These are phyloP conservation scores for Venturia asperata DNA, from an alignment of 2,329 filamentous ascomycete species.

Conservation along the genomic window DNA sequence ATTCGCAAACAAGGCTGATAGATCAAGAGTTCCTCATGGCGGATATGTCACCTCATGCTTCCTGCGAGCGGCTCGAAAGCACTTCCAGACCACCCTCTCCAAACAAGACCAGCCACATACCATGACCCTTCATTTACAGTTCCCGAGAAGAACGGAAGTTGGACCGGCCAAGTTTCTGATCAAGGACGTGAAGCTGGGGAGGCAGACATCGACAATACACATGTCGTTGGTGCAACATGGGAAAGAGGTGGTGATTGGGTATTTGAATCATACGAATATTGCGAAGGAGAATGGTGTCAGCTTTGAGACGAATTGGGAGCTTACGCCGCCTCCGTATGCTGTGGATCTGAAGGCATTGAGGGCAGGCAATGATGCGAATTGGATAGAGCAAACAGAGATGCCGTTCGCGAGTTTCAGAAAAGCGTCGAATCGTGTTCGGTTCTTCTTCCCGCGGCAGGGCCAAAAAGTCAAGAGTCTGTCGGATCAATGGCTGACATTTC, in stretches of 20 bases:
- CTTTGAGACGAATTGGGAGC: constrained; percentile 48
- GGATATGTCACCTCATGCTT: constrained; percentile 61
- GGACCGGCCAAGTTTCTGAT: constrained; percentile 53
- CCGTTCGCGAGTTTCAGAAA: constrained; percentile 42
- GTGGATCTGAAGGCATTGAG: constrained; percentile 39
- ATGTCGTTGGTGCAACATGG: constrained; percentile 51
- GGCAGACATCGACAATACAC: constrained; percentile 57
- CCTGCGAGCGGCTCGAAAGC: constrained; percentile 50
- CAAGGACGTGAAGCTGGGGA: constrained; percentile 57
- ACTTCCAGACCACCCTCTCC: constrained; percentile 52
- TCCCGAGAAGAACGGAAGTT: constrained; percentile 55
- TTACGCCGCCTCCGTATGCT: constrained; percentile 40
- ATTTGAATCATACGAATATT: constrained; percentile 59
- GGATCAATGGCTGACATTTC: constrained; percentile 62
- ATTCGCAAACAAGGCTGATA: not conserved
- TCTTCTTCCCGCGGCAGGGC: constrained; percentile 46
- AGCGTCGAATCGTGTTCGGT: constrained; percentile 45
- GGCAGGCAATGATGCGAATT: constrained; percentile 41
- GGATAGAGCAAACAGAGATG: constrained; percentile 39
- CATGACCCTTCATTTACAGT: constrained; percentile 57
- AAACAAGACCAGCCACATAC: constrained; percentile 55
- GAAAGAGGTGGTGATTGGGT: constrained; percentile 56
- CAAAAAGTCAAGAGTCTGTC: constrained; percentile 37
- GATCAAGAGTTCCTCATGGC: constrained; percentile 57
- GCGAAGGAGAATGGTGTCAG: constrained; percentile 50